A percentile compares a stretch with the other conserved stretches of the same genome.
phyloP scores from a whole-genome alignment of 257 asterid genomes.

The Plantago major region DNA sequence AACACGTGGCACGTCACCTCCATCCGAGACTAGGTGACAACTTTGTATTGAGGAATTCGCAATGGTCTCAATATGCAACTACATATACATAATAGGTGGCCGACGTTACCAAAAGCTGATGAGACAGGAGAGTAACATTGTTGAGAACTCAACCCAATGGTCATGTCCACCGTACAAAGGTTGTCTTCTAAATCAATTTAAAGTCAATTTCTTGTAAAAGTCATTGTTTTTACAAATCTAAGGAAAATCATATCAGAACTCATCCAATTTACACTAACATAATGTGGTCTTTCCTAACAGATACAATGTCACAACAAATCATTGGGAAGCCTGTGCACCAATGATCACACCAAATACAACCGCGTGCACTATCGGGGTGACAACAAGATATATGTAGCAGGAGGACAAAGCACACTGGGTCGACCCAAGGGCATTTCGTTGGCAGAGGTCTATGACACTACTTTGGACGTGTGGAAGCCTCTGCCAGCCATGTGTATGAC shows the following conservation, averaged over 20 bases:
- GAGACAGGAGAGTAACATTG: neutral
- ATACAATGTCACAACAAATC: conserved; percentile 31
- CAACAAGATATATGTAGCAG: conserved; percentile 46
- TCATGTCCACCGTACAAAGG: conserved; percentile 30
- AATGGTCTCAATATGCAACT: conserved; percentile 38
- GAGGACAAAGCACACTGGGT: conserved; percentile 40
- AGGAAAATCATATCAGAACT: too few species aligned
- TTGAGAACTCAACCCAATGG: conserved; percentile 17
- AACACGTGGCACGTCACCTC: conserved; percentile 43
- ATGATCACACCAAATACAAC: conserved; percentile 32
- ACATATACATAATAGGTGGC: conserved; percentile 55
- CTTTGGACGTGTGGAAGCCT: conserved; percentile 41
- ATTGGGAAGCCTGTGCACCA: conserved; percentile 40
- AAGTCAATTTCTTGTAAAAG: too few species aligned
- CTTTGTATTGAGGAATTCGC: conserved; percentile 48
- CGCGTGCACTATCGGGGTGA: conserved; percentile 40
- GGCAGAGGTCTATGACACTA: conserved; percentile 48
- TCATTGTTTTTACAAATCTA: too few species aligned
- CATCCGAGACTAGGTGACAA: conserved; percentile 34
- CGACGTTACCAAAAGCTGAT: conserved; percentile 26
- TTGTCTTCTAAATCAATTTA: too few species aligned
- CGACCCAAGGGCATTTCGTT: conserved; percentile 49
- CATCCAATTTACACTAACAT: too few species aligned
- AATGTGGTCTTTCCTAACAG: too few species aligned
- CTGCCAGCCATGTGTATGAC: conserved; percentile 43